Conservation (phyloP, 2,329 filamentous ascomycete species). For the Pezicula radicicola region DNA sequence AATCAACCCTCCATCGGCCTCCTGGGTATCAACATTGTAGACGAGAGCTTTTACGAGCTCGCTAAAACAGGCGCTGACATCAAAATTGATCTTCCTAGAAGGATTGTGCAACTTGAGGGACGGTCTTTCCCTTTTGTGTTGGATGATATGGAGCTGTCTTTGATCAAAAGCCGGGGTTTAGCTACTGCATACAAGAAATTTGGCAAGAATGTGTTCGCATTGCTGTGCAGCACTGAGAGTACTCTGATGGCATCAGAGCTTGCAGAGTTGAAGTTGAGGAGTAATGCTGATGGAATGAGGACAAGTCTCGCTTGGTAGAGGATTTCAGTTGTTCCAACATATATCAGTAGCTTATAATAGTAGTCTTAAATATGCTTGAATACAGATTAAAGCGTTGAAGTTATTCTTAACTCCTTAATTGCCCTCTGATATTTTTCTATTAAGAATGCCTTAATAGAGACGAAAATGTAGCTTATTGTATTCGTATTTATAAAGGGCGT, state of each 20-base stretch:
- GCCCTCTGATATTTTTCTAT: too few relatives aligned
- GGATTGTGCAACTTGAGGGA: slow-evolving; percentile 20
- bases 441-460: too few relatives aligned
- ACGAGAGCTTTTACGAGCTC: slow-evolving; percentile 35
- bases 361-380: too few relatives aligned
- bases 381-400: too few relatives aligned
- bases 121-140: slow-evolving; percentile 31
- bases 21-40: slow-evolving; percentile 36
- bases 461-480: too few relatives aligned
- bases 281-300: background rate
- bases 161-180: slow-evolving; percentile 35
- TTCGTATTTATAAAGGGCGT: too few relatives aligned
- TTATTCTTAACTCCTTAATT: too few relatives aligned
- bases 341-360: too few relatives aligned
- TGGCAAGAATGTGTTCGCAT: slow-evolving; percentile 30
- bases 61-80: slow-evolving; percentile 33
- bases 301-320: background rate
- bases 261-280: background rate
- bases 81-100: slow-evolving; percentile 27
- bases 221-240: background rate
- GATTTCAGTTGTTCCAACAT: too few relatives aligned
- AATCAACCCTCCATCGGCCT: slow-evolving; percentile 44
- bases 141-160: slow-evolving; percentile 35
- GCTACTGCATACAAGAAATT: slow-evolving; percentile 36
- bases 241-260: background rate